Evolutionary conservation across 306 rosid genomes (phyloP), one percentile per base, ranked within the genome.

Genomic region (Canavalia ensiformis): DNA sequence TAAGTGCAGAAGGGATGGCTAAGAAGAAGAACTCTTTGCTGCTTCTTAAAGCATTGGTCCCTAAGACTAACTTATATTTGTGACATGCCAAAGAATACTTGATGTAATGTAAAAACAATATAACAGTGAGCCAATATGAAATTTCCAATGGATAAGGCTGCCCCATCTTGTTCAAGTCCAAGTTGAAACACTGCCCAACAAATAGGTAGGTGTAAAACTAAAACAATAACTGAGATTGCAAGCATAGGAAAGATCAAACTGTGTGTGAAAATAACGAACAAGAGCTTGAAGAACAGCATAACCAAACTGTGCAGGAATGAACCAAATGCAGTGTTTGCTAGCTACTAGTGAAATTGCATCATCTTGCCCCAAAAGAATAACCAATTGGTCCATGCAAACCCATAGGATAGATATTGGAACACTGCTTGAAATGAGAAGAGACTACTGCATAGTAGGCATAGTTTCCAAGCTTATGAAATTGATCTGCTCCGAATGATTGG

Each of bases 101-200:
- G 3, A 79, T 50, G 44, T 88, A 84, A 4, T 77, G 9, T 6
- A 42, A 79, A 0, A 85, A 81, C 3, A 79, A 57, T 2, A 82
- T 33, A 29, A 59, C 84, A 70, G 78, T 72, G 18, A 90, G 13
- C 92, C 88, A 88, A 72, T 83, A 83, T 3, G 92, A 85, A 7
- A 85, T 31, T 18, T 12, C 78, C 84, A 68, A 87, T 73, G 75
- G 90, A 74, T 28, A 87, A 63, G 0, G 92, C 92, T 12, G 92
- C 89, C 3, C 92, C 94, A 25, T 4, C 4, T 42, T 8, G 68
- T 49, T 83, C 91, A 1, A 90, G 44, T 4, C 55, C 54, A 31
- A 82, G 9, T 58, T 75, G 49, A 28, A 78, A 78, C 4, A 86
- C 80, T 0, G 37, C 68, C 94, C 94, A 88, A 51, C 88, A 87